Conservation (phyloP, 1,284 basidiomycete genomes). For the Ustilago bromivora region DNA sequence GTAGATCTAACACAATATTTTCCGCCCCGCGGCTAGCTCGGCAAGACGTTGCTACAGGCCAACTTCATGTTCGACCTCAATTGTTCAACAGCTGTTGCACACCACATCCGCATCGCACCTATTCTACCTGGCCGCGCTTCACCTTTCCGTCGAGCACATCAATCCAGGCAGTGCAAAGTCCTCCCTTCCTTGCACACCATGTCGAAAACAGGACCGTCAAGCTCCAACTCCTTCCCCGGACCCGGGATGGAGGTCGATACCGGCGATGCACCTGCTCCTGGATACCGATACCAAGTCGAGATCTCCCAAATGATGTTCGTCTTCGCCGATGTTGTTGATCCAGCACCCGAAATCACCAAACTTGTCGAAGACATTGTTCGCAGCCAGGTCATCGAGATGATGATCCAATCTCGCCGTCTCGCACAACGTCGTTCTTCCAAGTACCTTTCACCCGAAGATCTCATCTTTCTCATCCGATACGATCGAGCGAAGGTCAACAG, state of each 20-base stretch:
- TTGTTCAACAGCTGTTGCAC: not conserved
- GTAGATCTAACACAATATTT: not conserved
- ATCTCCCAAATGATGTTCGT: constrained; percentile 96
- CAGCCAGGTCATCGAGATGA: constrained; percentile 90
- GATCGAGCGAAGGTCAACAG: constrained; percentile 95
- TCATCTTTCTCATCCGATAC: constrained; percentile 95
- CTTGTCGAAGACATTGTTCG: constrained; percentile 96
- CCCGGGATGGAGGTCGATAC: constrained; percentile 19
- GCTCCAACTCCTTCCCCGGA: constrained; percentile 14
- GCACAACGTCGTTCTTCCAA: constrained; percentile 85
- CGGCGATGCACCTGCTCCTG: constrained; percentile 28
- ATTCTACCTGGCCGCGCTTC: not conserved
- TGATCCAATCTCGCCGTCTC: constrained; percentile 87
- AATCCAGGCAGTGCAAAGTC: not conserved
- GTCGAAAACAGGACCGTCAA: constrained; percentile 24
- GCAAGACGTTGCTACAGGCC: not conserved
- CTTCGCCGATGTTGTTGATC: constrained; percentile 93
- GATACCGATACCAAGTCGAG: constrained; percentile 72
- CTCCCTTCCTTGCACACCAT: constrained; percentile 11
- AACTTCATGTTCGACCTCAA: not conserved
- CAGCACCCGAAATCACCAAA: constrained; percentile 85
- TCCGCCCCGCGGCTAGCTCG: not conserved
- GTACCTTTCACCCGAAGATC: constrained; percentile 89
- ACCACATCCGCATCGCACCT: not conserved
- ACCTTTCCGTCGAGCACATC: not conserved